Conservation (phyloP, 2,329 filamentous ascomycete species). For the Berkeleyomyces basicola region DNA sequence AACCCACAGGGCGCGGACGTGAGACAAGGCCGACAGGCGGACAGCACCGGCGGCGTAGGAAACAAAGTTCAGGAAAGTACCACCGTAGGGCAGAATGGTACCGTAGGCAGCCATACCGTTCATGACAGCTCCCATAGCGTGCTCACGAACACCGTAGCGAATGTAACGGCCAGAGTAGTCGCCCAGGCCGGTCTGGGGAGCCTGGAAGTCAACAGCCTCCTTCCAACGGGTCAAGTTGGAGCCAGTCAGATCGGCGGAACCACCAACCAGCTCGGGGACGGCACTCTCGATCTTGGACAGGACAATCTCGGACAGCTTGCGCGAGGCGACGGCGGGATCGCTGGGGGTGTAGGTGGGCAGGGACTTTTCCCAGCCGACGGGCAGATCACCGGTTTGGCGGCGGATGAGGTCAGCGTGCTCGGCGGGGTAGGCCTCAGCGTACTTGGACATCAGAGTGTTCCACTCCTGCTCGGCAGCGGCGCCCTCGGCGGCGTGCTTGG, state of each 20-base stretch:
- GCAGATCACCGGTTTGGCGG: slow-evolving; percentile 66
- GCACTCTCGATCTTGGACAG: slow-evolving; percentile 70
- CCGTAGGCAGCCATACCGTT: slow-evolving; percentile 94
- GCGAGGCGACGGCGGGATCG: slow-evolving; percentile 73
- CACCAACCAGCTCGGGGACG: slow-evolving; percentile 83
- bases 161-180: slow-evolving; percentile 85
- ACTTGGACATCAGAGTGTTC: slow-evolving; percentile 85
- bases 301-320: slow-evolving; percentile 92
- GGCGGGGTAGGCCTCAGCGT: slow-evolving; percentile 57
- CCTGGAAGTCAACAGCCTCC: slow-evolving; percentile 93
- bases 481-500: slow-evolving; percentile 70
- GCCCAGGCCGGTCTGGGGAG: slow-evolving; percentile 67
- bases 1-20: slow-evolving; percentile 82
- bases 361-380: slow-evolving; percentile 89
- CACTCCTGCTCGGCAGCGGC: slow-evolving; percentile 85
- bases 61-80: slow-evolving; percentile 99
- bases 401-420: slow-evolving; percentile 70
- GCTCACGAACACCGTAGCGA: slow-evolving; percentile 82
- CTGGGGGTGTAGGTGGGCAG: slow-evolving; percentile 79
- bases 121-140: slow-evolving; percentile 82
- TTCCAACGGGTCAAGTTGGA: slow-evolving; percentile 99
- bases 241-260: slow-evolving; percentile 92
- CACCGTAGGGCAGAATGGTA: slow-evolving; percentile 79
- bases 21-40: slow-evolving; percentile 82
- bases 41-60: slow-evolving; percentile 93